Evolutionary conservation across 2,329 filamentous ascomycete species (phyloP).

Genomic region (Verticillium klebahnii): DNA sequence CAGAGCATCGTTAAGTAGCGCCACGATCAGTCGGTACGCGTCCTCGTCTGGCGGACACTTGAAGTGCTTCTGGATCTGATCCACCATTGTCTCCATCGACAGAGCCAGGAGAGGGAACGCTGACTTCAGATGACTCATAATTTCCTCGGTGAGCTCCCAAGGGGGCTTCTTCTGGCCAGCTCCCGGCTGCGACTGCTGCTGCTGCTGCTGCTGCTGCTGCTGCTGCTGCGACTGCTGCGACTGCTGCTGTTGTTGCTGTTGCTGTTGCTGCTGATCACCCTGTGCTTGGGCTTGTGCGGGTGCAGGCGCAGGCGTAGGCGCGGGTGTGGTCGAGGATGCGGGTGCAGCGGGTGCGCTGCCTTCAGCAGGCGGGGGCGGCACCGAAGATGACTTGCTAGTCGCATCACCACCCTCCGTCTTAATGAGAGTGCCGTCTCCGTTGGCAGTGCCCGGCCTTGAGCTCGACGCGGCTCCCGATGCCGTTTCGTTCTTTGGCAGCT

Average conservation of each 20-base stretch:
- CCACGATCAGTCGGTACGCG: conserved; percentile 95
- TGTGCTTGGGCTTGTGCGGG: conserved; percentile 9
- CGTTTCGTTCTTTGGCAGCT: conserved; percentile 49
- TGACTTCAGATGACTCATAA: conserved; percentile 92
- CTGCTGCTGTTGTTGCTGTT: too few relatives aligned
- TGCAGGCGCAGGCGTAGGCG: not conserved
- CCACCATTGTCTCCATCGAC: conserved; percentile 99
- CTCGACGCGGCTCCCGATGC: conserved; percentile 28
- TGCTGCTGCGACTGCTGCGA: too few relatives aligned
- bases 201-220: too few relatives aligned
- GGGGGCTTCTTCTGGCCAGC: conserved; percentile 66
- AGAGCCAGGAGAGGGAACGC: conserved; percentile 92
- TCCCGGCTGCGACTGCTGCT: conserved; percentile 15
- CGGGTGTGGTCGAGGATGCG: not conserved
- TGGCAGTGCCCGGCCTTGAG: conserved; percentile 48
- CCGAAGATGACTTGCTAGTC: conserved; percentile 14
- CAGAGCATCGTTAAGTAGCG: conserved; percentile 89
- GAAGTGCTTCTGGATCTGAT: conserved; percentile 98
- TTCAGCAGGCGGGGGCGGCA: conserved; percentile 1
- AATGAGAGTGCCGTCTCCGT: conserved; percentile 35
- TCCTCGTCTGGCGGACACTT: conserved; percentile 98
- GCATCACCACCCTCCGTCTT: conserved; percentile 40
- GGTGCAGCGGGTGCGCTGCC: not conserved
- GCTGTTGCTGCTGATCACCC: conserved; percentile 12
- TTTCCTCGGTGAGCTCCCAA: conserved; percentile 95